Evolutionary conservation across 306 rosid genomes (phyloP), one percentile per base, ranked within the genome.

Genomic region (Malus sieversii): DNA sequence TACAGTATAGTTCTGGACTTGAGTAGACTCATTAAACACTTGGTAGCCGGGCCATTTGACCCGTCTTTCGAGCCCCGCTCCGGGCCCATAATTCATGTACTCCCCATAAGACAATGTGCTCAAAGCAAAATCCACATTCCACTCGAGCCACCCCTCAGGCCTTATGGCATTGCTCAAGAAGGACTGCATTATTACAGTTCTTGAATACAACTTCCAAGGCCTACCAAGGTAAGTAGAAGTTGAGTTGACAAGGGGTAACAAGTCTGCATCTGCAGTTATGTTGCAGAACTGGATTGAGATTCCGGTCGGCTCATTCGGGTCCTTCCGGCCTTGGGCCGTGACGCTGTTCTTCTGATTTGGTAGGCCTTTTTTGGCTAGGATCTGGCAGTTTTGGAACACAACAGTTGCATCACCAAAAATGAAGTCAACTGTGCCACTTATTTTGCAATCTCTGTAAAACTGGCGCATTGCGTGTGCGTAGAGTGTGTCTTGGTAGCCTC

Each of bases 381-480:
- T 85, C 33, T 10, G 52, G 51, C 97, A 90, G 40, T 86, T 89
- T 46, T 95, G 99, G 68, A 95, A 89, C 53, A 95, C 80, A 0
- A 75, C 99, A 0, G 92, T 74, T 61, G 89, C 96, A 13, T 92
- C 96, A 10, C 99, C 99, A 23, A 90, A 95, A 29, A 95, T 82
- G 86, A 90, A 95, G 73, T 95, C 99, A 0, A 95, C 87, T 0
- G 99, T 92, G 80, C 99, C 99, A 2, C 75, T 83, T 62, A 95
- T 88, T 5, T 22, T 82, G 80, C 99, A 95, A 6, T 95, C 97
- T 42, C 95, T 73, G 79, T 75, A 95, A 79, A 95, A 95, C 55
- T 95, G 99, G 13, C 99, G 96, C 99, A 90, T 92, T 10, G 97
- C 72, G 88, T 95, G 99, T 2, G 99, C 81, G 62, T 90, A 95